A percentile compares a stretch with the other conserved stretches of the same genome.
Evolutionary conservation across 495 filamentous ascomycete species (phyloP).

Genomic region (Hypoxylon crocopeplum): DNA sequence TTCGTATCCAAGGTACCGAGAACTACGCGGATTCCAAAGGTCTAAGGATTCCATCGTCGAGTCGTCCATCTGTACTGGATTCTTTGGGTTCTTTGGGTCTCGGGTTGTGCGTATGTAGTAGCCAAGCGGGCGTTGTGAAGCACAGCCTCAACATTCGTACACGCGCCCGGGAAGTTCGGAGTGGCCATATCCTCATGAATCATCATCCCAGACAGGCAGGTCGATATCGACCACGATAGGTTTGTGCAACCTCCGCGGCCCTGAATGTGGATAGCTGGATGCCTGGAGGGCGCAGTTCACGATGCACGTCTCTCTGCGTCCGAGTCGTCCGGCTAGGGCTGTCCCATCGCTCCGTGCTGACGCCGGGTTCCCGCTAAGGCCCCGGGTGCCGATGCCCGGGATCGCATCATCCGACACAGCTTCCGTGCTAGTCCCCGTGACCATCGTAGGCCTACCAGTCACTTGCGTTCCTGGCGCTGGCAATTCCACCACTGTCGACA

Average conservation of each 20-base stretch:
- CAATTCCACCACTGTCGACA: background rate
- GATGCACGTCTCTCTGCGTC: slow-evolving; percentile 74
- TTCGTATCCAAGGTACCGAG: slow-evolving; percentile 3
- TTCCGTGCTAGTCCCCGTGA: background rate
- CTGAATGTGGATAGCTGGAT: slow-evolving; percentile 66
- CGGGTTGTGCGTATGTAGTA: background rate
- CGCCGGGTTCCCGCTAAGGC: slow-evolving; percentile 48
- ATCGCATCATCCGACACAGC: slow-evolving; percentile 13
- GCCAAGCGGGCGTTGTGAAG: background rate
- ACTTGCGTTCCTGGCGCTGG: background rate
- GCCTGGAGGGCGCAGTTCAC: slow-evolving; percentile 79
- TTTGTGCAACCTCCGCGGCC: slow-evolving; percentile 69
- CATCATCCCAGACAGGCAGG: slow-evolving; percentile 62
- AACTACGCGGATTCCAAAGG: background rate
- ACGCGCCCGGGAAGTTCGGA: slow-evolving; percentile 12
- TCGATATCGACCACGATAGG: slow-evolving; percentile 81
- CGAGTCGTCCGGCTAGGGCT: slow-evolving; percentile 50
- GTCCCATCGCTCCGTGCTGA: slow-evolving; percentile 48
- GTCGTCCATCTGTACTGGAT: background rate
- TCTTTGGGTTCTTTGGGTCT: background rate
- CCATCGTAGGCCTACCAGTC: background rate
- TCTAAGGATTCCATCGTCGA: background rate
- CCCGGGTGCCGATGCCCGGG: slow-evolving; percentile 39
- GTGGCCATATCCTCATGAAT: slow-evolving; percentile 19
- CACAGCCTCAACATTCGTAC: slow-evolving; percentile 21